phyloP scores from a whole-genome alignment of 2,329 filamentous ascomycete species.

The Pochonia chlamydosporia region DNA sequence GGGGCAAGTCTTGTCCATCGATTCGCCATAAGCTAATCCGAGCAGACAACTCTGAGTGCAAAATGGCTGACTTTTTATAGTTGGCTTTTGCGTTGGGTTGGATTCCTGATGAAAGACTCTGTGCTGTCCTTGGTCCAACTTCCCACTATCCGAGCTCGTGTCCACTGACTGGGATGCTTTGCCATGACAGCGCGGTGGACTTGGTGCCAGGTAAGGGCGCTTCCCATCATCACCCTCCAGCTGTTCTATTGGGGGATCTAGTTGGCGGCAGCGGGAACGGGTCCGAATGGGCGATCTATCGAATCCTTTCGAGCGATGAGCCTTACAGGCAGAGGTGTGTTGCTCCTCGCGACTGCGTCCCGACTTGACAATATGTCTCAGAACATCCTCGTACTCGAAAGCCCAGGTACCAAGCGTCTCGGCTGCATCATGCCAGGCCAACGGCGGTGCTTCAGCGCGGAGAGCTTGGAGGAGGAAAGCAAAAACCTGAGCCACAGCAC shows the following conservation, averaged over 20 bases:
- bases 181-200: not conserved
- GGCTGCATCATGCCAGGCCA: slow-evolving; percentile 24
- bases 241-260: not conserved
- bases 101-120: not conserved
- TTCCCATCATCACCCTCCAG: not conserved
- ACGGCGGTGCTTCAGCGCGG: slow-evolving; percentile 17
- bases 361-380: slow-evolving; percentile 18
- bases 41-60: slow-evolving; percentile 7
- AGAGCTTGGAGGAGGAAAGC: slow-evolving; percentile 30
- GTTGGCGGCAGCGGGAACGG: slow-evolving; percentile 1
- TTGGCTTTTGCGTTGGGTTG: not conserved
- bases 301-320: slow-evolving; percentile 23
- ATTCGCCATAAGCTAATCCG: slow-evolving; percentile 1
- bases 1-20: slow-evolving; percentile 4
- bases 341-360: slow-evolving; percentile 13
- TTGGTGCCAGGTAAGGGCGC: slow-evolving; percentile 1
- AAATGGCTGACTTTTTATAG: slow-evolving; percentile 1
- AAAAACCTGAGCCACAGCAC: slow-evolving; percentile 31
- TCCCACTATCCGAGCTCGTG: not conserved
- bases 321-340: slow-evolving; percentile 17
- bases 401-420: slow-evolving; percentile 24
- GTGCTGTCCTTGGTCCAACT: not conserved
- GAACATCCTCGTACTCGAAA: slow-evolving; percentile 25
- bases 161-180: not conserved
- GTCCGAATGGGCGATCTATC: slow-evolving; percentile 19